Conservation (phyloP, 2,329 filamentous ascomycete species). For the Colletotrichum salicis region DNA sequence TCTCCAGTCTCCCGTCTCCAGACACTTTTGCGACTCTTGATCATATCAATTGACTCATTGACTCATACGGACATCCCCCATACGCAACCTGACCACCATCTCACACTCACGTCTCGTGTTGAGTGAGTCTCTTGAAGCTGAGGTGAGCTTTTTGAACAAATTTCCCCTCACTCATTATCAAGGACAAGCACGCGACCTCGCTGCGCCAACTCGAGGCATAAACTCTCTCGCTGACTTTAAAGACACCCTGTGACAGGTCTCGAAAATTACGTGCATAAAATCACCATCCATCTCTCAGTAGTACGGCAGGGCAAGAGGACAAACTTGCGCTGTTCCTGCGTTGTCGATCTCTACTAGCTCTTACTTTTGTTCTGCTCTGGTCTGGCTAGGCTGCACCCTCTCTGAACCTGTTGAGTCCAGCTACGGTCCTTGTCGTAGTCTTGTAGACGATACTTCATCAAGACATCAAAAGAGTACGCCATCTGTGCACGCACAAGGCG, state of each 20-base stretch:
- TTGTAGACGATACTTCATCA: neutral
- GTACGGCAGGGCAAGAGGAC: neutral
- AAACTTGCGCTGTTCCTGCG: constrained; percentile 7
- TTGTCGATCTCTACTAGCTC: constrained; percentile 20
- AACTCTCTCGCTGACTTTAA: neutral
- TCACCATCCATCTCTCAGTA: neutral
- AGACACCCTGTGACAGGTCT: neutral
- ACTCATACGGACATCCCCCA: neutral
- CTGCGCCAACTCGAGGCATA: neutral
- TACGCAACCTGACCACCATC: neutral
- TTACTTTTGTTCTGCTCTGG: neutral
- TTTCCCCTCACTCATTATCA: constrained; percentile 14
- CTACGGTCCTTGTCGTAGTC: neutral
- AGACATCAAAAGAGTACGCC: neutral
- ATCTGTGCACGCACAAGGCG: neutral
- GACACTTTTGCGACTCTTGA: neutral
- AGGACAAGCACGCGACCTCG: neutral
- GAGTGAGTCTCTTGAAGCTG: neutral
- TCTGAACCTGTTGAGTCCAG: neutral
- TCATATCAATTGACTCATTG: constrained; percentile 15
- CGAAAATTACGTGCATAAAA: neutral
- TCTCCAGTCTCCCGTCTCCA: neutral
- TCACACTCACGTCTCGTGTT: neutral
- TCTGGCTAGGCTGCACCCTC: neutral
- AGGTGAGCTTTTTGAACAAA: constrained; percentile 23